Base-by-base conservation (phyloP, 495 filamentous ascomycete genomes). In the Podospora anserina region DNA sequence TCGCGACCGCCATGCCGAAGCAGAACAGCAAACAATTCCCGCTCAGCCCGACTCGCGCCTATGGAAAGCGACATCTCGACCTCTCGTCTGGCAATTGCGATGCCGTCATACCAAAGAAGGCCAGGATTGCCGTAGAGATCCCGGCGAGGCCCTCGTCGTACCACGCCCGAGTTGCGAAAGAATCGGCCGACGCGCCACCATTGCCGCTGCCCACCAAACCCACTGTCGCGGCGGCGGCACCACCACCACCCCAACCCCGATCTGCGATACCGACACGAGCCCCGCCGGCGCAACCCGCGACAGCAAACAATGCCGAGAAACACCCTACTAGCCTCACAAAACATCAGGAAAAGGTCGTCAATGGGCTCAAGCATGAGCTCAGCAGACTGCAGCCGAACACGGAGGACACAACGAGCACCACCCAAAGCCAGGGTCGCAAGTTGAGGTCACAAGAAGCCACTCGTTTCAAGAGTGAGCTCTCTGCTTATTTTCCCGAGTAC, bases 401-500 rank as follows among this genome's bases (percentile, higher is more conserved):
- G 39, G 80, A 74, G 11, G 80, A 84, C 68, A 74, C 78, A 23
- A 81, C 53, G 13, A 34, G 44, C 44, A 81, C 23, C 32, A 39
- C 54, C 23, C 44, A 57, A 20, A 7, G 13, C 2, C 27, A 27
- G 74, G 83, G 76, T 73, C 82, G 85, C 67, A 86, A 86, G 76
- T 75, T 87, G 71, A 78, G 85, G 66, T 86, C 83, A 63, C 82
- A 85, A 69, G 84, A 86, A 68, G 81, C 80, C 26, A 82, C 79
- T 63, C 80, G 92, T 67, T 88, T 91, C 75, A 94, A 93, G 83
- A 96, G 92, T 79, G 93, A 97, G 74, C 83, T 97, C 30, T 89
- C 92, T 9, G 83, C 87, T 34, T 97, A 95, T 78, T 96, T 97
- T 72, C 88, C 91, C 57, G 92, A 94, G 69, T 97, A 94, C 78